These are phyloP conservation scores for Moelleriella libera DNA, from an alignment of 2,329 filamentous ascomycete species.

Conservation along the genomic window DNA sequence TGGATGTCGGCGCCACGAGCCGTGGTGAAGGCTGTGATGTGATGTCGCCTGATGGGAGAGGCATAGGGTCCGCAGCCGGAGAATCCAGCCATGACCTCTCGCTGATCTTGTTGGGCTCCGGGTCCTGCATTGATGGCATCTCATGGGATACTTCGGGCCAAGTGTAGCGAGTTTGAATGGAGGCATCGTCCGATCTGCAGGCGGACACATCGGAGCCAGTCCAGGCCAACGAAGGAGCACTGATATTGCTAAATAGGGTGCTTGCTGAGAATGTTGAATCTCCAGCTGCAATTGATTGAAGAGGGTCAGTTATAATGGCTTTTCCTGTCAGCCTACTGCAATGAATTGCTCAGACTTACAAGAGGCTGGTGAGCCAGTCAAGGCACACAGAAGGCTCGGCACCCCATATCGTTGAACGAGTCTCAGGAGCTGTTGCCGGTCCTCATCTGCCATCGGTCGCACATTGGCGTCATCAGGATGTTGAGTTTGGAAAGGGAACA, in stretches of 20 bases:
- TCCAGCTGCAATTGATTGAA: constrained; percentile 13
- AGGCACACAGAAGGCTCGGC: constrained; percentile 20
- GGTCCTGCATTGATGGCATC: constrained; percentile 18
- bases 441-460: constrained; percentile 22
- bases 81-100: constrained; percentile 26
- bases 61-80: constrained; percentile 20
- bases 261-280: constrained; percentile 24
- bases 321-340: background rate
- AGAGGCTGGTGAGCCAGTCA: constrained; percentile 20
- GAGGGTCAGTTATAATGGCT: background rate
- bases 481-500: constrained; percentile 17
- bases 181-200: constrained; percentile 23
- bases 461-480: constrained; percentile 18
- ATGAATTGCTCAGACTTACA: constrained; percentile 16
- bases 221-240: constrained; percentile 26
- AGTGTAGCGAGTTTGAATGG: constrained; percentile 23
- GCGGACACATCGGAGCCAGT: constrained; percentile 26
- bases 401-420: constrained; percentile 24
- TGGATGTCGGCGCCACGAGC: constrained; percentile 21
- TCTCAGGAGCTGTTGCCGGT: constrained; percentile 21
- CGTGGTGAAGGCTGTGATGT: constrained; percentile 22
- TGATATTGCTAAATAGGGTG: constrained; percentile 24
- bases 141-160: constrained; percentile 21
- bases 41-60: constrained; percentile 16
- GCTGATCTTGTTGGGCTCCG: constrained; percentile 17